phyloP scores from a whole-genome alignment of 2,329 filamentous ascomycete genomes.

The Paraconiothyrium brasiliense region DNA sequence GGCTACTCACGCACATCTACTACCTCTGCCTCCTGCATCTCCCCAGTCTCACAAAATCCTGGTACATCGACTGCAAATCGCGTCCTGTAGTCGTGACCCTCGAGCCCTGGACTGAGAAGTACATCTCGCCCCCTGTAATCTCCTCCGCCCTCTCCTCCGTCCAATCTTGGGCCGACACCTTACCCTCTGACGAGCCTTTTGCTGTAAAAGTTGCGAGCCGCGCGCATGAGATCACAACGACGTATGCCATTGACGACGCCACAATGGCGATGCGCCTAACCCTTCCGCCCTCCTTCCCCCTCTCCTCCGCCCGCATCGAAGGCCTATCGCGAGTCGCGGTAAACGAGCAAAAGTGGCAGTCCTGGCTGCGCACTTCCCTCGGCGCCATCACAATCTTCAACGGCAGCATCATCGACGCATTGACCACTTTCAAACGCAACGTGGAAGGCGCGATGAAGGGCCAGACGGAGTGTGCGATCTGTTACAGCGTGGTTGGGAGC shows the following conservation, averaged over 20 bases:
- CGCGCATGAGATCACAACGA: slow-evolving; percentile 80
- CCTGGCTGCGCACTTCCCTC: slow-evolving; percentile 87
- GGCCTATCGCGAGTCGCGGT: slow-evolving; percentile 86
- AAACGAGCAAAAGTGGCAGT: slow-evolving; percentile 90
- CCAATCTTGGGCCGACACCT: slow-evolving; percentile 67
- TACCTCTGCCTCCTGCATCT: slow-evolving; percentile 81
- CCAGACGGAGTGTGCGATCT: slow-evolving; percentile 95
- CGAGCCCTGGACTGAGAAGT: slow-evolving; percentile 85
- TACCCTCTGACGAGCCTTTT: slow-evolving; percentile 58
- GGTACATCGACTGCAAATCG: slow-evolving; percentile 84
- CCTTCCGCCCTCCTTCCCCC: slow-evolving; percentile 82
- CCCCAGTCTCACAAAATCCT: slow-evolving; percentile 80
- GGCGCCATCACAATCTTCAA: slow-evolving; percentile 95
- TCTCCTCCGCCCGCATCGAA: slow-evolving; percentile 78
- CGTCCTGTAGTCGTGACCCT: slow-evolving; percentile 81
- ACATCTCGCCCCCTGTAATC: slow-evolving; percentile 78
- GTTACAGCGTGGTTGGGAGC: slow-evolving; percentile 90
- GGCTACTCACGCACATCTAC: slow-evolving; percentile 85
- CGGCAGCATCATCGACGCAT: slow-evolving; percentile 85
- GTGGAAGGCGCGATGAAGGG: slow-evolving; percentile 89
- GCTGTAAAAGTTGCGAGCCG: slow-evolving; percentile 75
- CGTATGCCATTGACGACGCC: slow-evolving; percentile 88
- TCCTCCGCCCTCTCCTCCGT: slow-evolving; percentile 73
- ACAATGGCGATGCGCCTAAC: slow-evolving; percentile 83
- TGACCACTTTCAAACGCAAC: slow-evolving; percentile 86